These are phyloP conservation scores for Lodderomyces metapsilosis DNA, from an alignment of 1,139 yeast species.

Conservation along the genomic window DNA sequence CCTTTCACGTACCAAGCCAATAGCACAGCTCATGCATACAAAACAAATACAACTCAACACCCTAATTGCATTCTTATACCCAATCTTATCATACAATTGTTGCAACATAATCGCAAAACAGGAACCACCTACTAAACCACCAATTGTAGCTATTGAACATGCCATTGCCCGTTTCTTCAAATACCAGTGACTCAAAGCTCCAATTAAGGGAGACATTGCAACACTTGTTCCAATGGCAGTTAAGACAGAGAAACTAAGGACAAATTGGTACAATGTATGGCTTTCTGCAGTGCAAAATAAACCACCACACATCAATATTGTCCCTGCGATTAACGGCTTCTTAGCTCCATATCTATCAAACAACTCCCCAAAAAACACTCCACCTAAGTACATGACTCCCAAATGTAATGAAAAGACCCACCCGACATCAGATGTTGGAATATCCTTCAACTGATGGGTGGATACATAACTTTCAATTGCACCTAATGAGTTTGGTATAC, in stretches of 20 bases:
- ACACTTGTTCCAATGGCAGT: constrained; percentile 59
- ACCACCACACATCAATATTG: constrained; percentile 45
- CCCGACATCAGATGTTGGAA: constrained; percentile 46
- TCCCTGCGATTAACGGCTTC: constrained; percentile 46
- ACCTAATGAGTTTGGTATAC: constrained; percentile 58
- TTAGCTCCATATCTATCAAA: constrained; percentile 58
- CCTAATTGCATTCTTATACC: constrained; percentile 64
- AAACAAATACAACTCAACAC: constrained; percentile 51
- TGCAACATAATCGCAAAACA: constrained; percentile 57
- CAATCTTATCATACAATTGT: constrained; percentile 42
- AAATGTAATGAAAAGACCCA: constrained; percentile 64
- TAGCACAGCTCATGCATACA: constrained; percentile 35
- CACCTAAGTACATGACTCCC: constrained; percentile 56
- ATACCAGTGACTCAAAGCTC: constrained; percentile 65
- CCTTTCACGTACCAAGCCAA: constrained; percentile 45
- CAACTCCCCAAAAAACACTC: constrained; percentile 60
- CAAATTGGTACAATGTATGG: constrained; percentile 53
- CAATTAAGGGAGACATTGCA: constrained; percentile 57
- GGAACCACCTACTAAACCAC: constrained; percentile 65
- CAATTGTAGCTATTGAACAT: constrained; percentile 55
- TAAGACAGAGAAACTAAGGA: constrained; percentile 54
- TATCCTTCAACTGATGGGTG: constrained; percentile 45
- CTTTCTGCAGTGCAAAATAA: constrained; percentile 55
- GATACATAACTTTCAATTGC: constrained; percentile 59
- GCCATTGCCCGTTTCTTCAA: constrained; percentile 54